Evolutionary conservation across 148 eudicot species (phyloP).

Genomic region (Drosera capensis): DNA sequence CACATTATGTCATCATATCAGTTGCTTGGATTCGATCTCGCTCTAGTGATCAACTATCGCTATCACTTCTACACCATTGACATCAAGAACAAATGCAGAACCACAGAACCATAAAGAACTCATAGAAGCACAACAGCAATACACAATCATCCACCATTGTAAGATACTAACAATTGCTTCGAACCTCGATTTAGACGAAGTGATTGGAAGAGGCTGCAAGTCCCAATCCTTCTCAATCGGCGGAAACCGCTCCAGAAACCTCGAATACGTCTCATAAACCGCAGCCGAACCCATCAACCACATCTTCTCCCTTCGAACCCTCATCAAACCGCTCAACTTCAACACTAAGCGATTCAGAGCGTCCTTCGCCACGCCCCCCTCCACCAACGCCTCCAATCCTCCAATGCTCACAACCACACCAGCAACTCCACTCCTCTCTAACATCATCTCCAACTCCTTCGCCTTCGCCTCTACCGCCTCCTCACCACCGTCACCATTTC

Average conservation of each 20-base stretch:
- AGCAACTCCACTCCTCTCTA: conserved; percentile 28
- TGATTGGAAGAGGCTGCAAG: conserved; percentile 51
- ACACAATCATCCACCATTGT: too few relatives aligned
- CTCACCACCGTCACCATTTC: conserved; percentile 9
- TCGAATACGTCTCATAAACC: conserved; percentile 43
- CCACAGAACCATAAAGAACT: too few relatives aligned
- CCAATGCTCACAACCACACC: conserved; percentile 50
- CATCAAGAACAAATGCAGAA: too few relatives aligned
- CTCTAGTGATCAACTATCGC: too few relatives aligned
- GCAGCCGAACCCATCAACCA: conserved; percentile 52
- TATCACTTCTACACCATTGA: too few relatives aligned
- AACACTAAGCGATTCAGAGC: conserved; percentile 25
- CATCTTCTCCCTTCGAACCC: conserved; percentile 25
- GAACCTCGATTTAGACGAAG: conserved; percentile 15
- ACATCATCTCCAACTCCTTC: conserved; percentile 27
- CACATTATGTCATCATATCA: too few relatives aligned
- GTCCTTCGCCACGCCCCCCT: conserved; percentile 14
- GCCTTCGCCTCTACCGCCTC: conserved; percentile 18
- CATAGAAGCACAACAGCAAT: too few relatives aligned
- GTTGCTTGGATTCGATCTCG: too few relatives aligned
- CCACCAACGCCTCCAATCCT: conserved; percentile 29
- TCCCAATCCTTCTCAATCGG: conserved; percentile 55
- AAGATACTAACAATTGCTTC: too few relatives aligned
- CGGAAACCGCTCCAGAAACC: conserved; percentile 46
- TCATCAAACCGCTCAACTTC: conserved; percentile 30